These are phyloP conservation scores for Fusarium gaditjirri DNA, from an alignment of 2,329 filamentous ascomycete genomes.

Conservation along the genomic window DNA sequence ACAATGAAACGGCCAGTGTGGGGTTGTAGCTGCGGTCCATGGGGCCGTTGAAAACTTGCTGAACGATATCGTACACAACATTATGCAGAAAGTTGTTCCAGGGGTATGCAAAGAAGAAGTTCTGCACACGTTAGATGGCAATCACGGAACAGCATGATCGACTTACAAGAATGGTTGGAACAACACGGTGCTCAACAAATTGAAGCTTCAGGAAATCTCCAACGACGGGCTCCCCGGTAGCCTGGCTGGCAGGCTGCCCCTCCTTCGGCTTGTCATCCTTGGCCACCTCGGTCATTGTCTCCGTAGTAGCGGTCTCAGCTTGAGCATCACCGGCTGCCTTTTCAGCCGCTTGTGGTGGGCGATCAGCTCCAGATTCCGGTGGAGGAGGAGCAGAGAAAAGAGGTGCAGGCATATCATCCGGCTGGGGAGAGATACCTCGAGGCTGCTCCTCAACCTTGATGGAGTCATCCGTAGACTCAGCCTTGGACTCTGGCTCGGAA, in stretches of 20 bases:
- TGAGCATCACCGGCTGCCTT: constrained; percentile 20
- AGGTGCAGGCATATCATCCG: constrained; percentile 76
- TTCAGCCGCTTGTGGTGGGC: constrained; percentile 36
- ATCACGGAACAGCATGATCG: neutral
- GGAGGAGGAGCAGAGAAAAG: constrained; percentile 55
- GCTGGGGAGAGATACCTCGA: constrained; percentile 60
- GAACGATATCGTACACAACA: constrained; percentile 98
- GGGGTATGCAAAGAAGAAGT: constrained; percentile 97
- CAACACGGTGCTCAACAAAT: constrained; percentile 93
- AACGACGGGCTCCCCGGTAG: constrained; percentile 74
- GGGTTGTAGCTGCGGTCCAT: constrained; percentile 97
- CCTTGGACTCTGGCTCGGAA: constrained; percentile 40
- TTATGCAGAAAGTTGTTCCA: constrained; percentile 99
- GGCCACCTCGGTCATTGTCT: constrained; percentile 5
- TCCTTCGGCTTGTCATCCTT: constrained; percentile 13
- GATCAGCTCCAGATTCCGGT: constrained; percentile 44
- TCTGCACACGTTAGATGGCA: constrained; percentile 60
- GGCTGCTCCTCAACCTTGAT: constrained; percentile 26
- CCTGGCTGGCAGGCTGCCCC: constrained; percentile 27
- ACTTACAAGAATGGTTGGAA: constrained; percentile 92
- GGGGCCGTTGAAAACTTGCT: constrained; percentile 98
- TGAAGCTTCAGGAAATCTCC: constrained; percentile 95
- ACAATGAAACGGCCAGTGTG: constrained; percentile 88
- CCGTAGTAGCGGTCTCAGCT: constrained; percentile 2
- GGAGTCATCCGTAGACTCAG: constrained; percentile 12